Evolutionary conservation across 2,329 filamentous ascomycete species (phyloP).

Genomic region (Aspergillus carbonarius): DNA sequence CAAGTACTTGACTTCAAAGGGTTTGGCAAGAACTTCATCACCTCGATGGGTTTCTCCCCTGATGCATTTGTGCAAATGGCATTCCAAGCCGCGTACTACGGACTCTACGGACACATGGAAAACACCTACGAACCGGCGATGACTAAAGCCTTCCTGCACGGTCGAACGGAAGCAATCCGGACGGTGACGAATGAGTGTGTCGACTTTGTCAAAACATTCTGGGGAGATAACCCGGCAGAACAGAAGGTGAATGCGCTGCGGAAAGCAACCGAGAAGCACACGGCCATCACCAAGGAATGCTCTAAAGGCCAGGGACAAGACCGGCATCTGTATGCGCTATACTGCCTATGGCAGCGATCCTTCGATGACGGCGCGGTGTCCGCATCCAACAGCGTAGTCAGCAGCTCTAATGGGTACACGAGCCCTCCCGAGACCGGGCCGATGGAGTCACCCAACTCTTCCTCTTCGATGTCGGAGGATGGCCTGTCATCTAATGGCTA

Average conservation of each 20-base stretch:
- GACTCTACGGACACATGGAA: constrained; percentile 88
- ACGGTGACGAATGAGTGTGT: constrained; percentile 79
- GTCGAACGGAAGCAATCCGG: constrained; percentile 89
- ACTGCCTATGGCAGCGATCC: constrained; percentile 89
- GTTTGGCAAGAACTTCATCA: constrained; percentile 98
- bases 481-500: constrained; percentile 51
- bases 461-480: constrained; percentile 46
- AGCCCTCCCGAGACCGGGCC: constrained; percentile 51
- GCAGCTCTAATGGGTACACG: constrained; percentile 62
- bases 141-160: constrained; percentile 93
- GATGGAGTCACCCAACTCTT: constrained; percentile 27
- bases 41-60: constrained; percentile 91
- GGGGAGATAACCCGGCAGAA: constrained; percentile 81
- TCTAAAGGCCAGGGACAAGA: constrained; percentile 90
- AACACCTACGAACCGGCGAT: constrained; percentile 97
- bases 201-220: constrained; percentile 91
- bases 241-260: constrained; percentile 83
- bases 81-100: constrained; percentile 97
- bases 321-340: constrained; percentile 88
- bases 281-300: constrained; percentile 75
- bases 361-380: constrained; percentile 68
- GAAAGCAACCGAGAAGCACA: constrained; percentile 80
- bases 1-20: constrained; percentile 82
- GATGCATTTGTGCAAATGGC: constrained; percentile 99
- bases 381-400: constrained; percentile 50